Conservation (phyloP, 768 basidiomycete species). For the Goffeauzyma gilvescens region DNA sequence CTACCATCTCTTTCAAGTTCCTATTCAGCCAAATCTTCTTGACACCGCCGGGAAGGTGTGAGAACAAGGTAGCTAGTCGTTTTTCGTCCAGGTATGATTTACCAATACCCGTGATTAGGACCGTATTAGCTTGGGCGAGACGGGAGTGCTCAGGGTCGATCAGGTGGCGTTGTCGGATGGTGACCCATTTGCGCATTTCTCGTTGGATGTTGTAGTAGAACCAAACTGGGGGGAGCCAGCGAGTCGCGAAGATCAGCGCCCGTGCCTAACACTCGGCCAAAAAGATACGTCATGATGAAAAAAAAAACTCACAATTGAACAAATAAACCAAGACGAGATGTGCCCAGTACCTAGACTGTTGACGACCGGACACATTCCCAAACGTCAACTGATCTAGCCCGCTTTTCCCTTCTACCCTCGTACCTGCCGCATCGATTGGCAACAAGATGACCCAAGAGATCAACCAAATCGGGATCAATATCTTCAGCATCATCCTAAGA, state of each 20-base stretch:
- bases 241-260: background rate
- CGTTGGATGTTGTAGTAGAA: slow-evolving; percentile 58
- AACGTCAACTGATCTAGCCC: slow-evolving; percentile 58
- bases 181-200: slow-evolving; percentile 66
- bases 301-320: slow-evolving; percentile 48
- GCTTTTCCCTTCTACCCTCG: slow-evolving; percentile 35
- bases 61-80: slow-evolving; percentile 50
- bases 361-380: slow-evolving; percentile 47
- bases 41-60: slow-evolving; percentile 74
- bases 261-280: background rate
- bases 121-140: slow-evolving; percentile 69
- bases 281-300: background rate
- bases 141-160: slow-evolving; percentile 53
- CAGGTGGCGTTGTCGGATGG: slow-evolving; percentile 62
- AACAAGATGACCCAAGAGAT: slow-evolving; percentile 71
- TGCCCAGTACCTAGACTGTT: slow-evolving; percentile 49
- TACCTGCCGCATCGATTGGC: slow-evolving; percentile 47
- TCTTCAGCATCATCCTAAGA: slow-evolving; percentile 57
- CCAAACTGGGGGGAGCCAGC: slow-evolving; percentile 44
- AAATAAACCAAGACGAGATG: slow-evolving; percentile 59
- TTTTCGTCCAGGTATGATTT: slow-evolving; percentile 52
- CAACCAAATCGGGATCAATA: slow-evolving; percentile 79
- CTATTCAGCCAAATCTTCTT: slow-evolving; percentile 82
- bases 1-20: slow-evolving; percentile 70
- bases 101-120: slow-evolving; percentile 80